Conservation (phyloP, 2,329 filamentous ascomycete species). For the Fusarium neocosmosporiellum region DNA sequence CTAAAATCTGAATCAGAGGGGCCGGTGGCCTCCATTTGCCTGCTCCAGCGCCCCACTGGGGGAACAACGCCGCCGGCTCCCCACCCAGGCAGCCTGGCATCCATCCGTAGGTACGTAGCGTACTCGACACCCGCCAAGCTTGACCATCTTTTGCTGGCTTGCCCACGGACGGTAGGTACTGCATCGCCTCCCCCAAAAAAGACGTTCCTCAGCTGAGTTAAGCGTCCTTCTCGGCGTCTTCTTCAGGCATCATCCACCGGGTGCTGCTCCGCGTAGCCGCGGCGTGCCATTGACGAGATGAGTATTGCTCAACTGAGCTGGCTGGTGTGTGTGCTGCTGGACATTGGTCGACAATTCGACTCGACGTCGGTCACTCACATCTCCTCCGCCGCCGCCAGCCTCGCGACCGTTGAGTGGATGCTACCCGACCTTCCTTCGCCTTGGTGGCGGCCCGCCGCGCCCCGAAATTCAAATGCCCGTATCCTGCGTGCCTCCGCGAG, state of each 20-base stretch:
- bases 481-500: constrained; percentile 7
- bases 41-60: constrained; percentile 37
- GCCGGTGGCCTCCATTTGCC: constrained; percentile 25
- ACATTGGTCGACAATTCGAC: constrained; percentile 15
- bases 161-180: constrained; percentile 11
- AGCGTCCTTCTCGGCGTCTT: constrained; percentile 36
- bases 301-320: constrained; percentile 18
- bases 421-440: constrained; percentile 16
- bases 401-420: constrained; percentile 34
- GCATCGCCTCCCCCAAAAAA: constrained; percentile 24
- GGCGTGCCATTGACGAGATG: constrained; percentile 34
- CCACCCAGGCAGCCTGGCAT: constrained; percentile 19
- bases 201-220: constrained; percentile 42
- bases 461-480: constrained; percentile 16
- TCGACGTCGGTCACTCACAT: background rate
- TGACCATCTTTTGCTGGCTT: constrained; percentile 24
- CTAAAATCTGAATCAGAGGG: constrained; percentile 41
- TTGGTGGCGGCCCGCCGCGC: constrained; percentile 26
- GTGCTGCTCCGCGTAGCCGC: constrained; percentile 27
- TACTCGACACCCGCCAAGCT: constrained; percentile 40
- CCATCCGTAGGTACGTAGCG: constrained; percentile 19
- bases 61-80: constrained; percentile 32
- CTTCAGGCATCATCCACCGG: constrained; percentile 35
- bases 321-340: constrained; percentile 20
- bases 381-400: constrained; percentile 26